Conservation (phyloP, 257 asterid species). For the Solanum rostratum region DNA sequence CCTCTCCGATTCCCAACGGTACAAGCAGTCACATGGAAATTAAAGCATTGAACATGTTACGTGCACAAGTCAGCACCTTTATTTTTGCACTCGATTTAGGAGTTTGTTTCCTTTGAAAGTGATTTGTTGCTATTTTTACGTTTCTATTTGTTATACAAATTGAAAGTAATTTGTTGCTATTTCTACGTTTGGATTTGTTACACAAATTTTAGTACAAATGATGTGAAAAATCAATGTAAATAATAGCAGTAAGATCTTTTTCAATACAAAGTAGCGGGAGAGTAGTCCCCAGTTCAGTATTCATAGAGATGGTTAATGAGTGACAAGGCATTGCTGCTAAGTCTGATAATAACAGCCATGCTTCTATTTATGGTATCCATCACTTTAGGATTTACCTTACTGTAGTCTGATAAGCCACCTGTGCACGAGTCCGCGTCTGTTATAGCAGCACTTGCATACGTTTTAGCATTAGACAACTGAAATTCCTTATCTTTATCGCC, state of each 20-base stretch:
- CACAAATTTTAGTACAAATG: background rate
- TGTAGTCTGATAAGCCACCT: constrained; percentile 19
- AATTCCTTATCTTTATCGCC: constrained; percentile 29
- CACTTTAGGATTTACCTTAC: constrained; percentile 15
- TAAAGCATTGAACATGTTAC: background rate
- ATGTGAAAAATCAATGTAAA: background rate
- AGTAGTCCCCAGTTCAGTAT: background rate
- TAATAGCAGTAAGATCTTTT: background rate
- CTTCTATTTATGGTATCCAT: constrained; percentile 22
- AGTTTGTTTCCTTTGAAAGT: background rate
- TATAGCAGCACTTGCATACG: constrained; percentile 72
- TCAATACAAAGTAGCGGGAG: background rate
- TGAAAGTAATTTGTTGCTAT: background rate
- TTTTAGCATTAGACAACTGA: constrained; percentile 62
- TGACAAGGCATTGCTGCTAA: constrained; percentile 47
- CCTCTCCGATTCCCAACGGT: background rate
- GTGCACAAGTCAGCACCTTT: background rate
- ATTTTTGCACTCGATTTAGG: background rate
- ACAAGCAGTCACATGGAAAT: background rate
- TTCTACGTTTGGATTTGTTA: background rate
- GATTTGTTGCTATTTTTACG: background rate
- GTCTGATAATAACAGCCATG: constrained; percentile 17
- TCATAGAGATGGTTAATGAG: constrained; percentile 51
- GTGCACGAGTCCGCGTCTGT: constrained; percentile 62
- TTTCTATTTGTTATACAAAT: background rate